A percentile compares a stretch with the other conserved stretches of the same genome.
Evolutionary conservation across 177 flowering plant genomes (phyloP).

Genomic region (Telopea speciosissima): DNA sequence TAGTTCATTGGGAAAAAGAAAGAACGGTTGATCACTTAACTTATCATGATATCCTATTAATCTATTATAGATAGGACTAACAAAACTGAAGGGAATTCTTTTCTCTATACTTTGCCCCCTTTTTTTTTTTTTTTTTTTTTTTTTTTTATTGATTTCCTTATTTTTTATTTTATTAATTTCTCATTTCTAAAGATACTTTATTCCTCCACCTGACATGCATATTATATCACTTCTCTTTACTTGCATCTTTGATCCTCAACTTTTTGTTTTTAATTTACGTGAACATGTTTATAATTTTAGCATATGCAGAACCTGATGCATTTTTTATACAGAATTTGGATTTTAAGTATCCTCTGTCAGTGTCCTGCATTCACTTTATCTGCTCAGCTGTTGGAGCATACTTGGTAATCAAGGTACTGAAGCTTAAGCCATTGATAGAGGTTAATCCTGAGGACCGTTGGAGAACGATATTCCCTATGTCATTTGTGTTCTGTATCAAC

Average conservation of each 20-base stretch:
- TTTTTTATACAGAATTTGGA: constrained; percentile 70
- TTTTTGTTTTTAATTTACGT: neutral
- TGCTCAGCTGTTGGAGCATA: constrained; percentile 95
- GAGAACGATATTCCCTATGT: constrained; percentile 98
- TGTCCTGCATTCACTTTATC: constrained; percentile 91
- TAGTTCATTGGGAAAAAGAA: too few species aligned
- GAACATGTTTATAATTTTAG: neutral
- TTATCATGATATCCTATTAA: too few species aligned
- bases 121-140: too few species aligned
- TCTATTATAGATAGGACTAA: too few species aligned
- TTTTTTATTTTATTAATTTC: too few species aligned
- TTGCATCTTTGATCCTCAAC: neutral
- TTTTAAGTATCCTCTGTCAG: constrained; percentile 88
- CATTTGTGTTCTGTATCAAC: constrained; percentile 94
- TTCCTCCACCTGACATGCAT: neutral
- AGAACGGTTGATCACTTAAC: too few species aligned
- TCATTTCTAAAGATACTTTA: too few species aligned
- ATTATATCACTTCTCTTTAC: neutral
- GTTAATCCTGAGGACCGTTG: constrained; percentile 95
- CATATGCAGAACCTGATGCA: constrained; percentile 1
- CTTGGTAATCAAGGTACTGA: constrained; percentile 75
- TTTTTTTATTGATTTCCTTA: too few species aligned
- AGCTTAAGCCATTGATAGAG: constrained; percentile 82
- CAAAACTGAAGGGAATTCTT: too few species aligned
- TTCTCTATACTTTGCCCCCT: neutral